Percentiles rank a stretch among this genome's conserved stretches.
These are phyloP conservation scores for Fonsecaea monophora DNA, from an alignment of 2,329 filamentous ascomycete species.

Conservation along the genomic window DNA sequence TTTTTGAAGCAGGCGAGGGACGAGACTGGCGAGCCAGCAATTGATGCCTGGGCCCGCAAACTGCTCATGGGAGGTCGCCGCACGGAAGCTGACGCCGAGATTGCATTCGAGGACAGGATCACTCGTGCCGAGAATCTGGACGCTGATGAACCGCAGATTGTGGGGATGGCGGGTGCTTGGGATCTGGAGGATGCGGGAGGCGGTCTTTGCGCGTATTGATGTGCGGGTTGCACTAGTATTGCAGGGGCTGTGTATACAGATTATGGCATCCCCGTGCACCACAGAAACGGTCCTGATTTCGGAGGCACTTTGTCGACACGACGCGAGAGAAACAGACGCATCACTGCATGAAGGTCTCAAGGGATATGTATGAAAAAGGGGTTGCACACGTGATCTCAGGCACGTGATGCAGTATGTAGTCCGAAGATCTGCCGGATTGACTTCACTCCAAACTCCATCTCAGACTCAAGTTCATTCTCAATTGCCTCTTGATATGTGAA, in stretches of 20 bases:
- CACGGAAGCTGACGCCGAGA: constrained; percentile 55
- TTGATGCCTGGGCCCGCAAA: constrained; percentile 69
- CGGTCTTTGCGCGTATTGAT: constrained; percentile 63
- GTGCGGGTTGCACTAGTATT: neutral
- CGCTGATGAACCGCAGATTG: constrained; percentile 61
- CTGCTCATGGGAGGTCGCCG: constrained; percentile 61
- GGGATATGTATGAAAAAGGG: neutral
- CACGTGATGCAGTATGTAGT: neutral
- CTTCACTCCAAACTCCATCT: neutral
- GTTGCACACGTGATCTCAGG: neutral
- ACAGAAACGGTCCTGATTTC: neutral
- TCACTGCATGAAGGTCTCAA: no score
- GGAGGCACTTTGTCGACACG: neutral
- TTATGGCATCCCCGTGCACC: neutral
- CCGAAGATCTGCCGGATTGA: neutral
- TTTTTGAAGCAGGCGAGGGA: constrained; percentile 97
- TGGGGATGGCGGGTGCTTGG: constrained; percentile 84
- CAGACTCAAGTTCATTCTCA: neutral
- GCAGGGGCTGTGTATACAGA: neutral
- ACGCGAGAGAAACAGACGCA: no score
- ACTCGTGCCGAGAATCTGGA: constrained; percentile 48
- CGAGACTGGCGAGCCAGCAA: constrained; percentile 90
- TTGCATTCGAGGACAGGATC: constrained; percentile 43
- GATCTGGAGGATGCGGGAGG: constrained; percentile 82
- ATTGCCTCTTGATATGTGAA: neutral